phyloP scores from a whole-genome alignment of 176 grass and related monocot genomes.

The Panicum miliaceum region DNA sequence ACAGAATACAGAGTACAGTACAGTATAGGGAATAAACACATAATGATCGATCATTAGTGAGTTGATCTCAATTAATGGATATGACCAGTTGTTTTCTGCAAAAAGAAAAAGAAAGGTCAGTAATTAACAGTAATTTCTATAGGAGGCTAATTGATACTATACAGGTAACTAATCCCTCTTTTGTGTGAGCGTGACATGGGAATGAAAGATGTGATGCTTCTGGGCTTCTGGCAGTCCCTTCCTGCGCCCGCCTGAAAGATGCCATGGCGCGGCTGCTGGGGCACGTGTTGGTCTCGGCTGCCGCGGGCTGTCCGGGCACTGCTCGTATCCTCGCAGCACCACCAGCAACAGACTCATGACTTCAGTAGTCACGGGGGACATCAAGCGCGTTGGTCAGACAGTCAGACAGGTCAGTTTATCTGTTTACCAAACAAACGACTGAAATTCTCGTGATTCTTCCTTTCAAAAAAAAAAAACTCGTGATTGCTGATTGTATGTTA shows the following conservation, averaged over 20 bases:
- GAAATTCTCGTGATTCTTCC: background rate
- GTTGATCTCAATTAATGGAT: no score
- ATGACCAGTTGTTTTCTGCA: background rate
- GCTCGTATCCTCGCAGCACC: background rate
- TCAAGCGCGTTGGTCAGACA: background rate
- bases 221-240: background rate
- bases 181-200: constrained; percentile 1
- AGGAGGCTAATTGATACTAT: no score
- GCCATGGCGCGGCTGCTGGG: background rate
- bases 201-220: constrained; percentile 5
- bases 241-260: background rate
- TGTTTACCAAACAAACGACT: background rate
- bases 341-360: background rate
- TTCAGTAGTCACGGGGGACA: constrained; percentile 6
- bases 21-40: background rate
- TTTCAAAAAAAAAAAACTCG: background rate
- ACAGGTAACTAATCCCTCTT: no score
- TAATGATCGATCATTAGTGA: background rate
- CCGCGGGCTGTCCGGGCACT: background rate
- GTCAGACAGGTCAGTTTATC: background rate
- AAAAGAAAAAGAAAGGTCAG: background rate
- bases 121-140: no score
- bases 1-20: no score
- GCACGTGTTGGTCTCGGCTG: background rate
- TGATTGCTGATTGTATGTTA: background rate